These are phyloP conservation scores for Lagenaria siceraria DNA, from an alignment of 306 rosid species.

Conservation along the genomic window DNA sequence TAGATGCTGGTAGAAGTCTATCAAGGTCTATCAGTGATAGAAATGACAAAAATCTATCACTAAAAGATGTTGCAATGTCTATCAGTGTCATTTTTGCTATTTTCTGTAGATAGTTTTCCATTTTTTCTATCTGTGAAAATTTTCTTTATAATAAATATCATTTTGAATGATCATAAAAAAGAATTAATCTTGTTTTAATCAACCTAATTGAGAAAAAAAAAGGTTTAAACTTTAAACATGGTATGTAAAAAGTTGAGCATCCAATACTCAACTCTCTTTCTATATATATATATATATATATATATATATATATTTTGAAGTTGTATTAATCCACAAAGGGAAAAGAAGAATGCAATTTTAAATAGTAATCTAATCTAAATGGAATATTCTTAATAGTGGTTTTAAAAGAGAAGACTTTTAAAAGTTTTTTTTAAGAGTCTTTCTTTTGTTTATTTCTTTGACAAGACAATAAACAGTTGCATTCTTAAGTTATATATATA, in stretches of 20 bases:
- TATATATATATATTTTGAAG: no score
- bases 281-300: no score
- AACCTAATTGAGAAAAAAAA: background rate
- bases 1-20: no score
- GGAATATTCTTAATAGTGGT: constrained; percentile 6
- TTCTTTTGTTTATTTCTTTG: constrained; percentile 1
- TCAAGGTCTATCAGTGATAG: no score
- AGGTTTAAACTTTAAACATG: background rate
- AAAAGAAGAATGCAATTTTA: background rate
- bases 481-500: no score
- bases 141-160: background rate
- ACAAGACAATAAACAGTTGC: background rate
- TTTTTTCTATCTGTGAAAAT: no score
- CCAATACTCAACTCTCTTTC: background rate
- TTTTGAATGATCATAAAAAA: background rate
- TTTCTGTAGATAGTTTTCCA: no score
- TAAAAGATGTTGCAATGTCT: no score
- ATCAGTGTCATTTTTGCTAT: no score
- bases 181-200: background rate
- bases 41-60: no score
- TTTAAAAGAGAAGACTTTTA: background rate
- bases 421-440: background rate
- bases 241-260: background rate
- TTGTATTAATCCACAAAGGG: background rate
- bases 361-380: constrained; percentile 2